Conservation (phyloP, 164 flowering plant genomes). For the Cinnamomum chago region DNA sequence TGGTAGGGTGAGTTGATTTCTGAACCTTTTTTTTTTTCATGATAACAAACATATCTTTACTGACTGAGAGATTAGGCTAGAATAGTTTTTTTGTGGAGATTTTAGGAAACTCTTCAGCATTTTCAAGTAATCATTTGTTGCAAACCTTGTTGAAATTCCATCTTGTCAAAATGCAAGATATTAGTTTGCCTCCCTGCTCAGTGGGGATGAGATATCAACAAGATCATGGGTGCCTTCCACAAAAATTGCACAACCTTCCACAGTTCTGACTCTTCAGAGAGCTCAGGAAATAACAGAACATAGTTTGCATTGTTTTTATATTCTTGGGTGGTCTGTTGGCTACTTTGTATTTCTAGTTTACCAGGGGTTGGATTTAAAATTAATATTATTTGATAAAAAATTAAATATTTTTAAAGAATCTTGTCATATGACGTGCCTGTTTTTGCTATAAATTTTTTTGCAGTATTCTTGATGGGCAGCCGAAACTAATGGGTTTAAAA, state of each 20-base stretch:
- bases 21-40: background rate
- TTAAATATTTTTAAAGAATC: too few species aligned
- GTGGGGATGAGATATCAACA: too few species aligned
- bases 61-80: background rate
- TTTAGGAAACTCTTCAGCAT: background rate
- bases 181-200: background rate
- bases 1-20: slow-evolving; percentile 83
- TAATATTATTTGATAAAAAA: too few species aligned
- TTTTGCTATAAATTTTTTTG: background rate
- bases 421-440: background rate
- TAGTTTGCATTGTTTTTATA: too few species aligned
- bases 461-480: slow-evolving; percentile 88
- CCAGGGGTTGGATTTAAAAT: too few species aligned
- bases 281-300: too few species aligned
- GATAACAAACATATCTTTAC: background rate
- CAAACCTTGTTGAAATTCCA: background rate
- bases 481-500: slow-evolving; percentile 85
- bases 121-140: background rate
- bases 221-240: too few species aligned
- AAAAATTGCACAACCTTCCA: background rate
- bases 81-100: too few species aligned
- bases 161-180: background rate
- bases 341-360: too few species aligned
- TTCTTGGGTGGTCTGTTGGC: too few species aligned
- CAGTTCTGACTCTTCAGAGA: background rate